Evolutionary conservation across 352 stramenopile species (phyloP).

Genomic region (Pilasporangium apinafurcum): DNA sequence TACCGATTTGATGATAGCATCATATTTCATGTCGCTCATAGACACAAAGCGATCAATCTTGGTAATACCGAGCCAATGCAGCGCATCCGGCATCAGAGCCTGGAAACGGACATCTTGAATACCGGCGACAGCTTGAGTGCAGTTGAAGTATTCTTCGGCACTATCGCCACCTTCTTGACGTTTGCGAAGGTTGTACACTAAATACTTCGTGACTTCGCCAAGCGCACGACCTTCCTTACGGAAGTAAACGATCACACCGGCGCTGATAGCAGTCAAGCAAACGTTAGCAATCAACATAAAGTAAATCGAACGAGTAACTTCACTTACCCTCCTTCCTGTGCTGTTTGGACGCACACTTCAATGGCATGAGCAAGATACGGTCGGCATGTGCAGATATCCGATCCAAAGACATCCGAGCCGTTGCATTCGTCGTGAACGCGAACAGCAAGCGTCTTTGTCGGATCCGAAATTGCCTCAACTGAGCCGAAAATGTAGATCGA

Average conservation of each 20-base stretch:
- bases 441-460: constrained; percentile 95
- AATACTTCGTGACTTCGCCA: constrained; percentile 99
- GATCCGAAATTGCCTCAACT: constrained; percentile 94
- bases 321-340: constrained; percentile 93
- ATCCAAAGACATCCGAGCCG: constrained; percentile 96
- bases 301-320: constrained; percentile 4
- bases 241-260: constrained; percentile 98
- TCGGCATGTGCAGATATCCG: constrained; percentile 99
- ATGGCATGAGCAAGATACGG: constrained; percentile 99
- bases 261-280: constrained; percentile 23
- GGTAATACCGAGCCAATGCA: constrained; percentile 98
- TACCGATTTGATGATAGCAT: constrained; percentile 96
- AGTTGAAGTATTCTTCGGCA: constrained; percentile 98
- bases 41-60: constrained; percentile 94
- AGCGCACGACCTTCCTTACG: constrained; percentile 97
- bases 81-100: constrained; percentile 97
- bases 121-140: constrained; percentile 96
- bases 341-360: constrained; percentile 98
- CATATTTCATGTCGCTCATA: constrained; percentile 99
- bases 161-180: constrained; percentile 96
- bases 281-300: constrained; percentile 1
- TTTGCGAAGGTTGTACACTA: constrained; percentile 99
- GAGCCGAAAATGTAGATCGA: constrained; percentile 99
- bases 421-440: constrained; percentile 99
- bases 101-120: constrained; percentile 98